Evolutionary conservation across 2,329 filamentous ascomycete species (phyloP).

Genomic region (Penicillium janthinellum): DNA sequence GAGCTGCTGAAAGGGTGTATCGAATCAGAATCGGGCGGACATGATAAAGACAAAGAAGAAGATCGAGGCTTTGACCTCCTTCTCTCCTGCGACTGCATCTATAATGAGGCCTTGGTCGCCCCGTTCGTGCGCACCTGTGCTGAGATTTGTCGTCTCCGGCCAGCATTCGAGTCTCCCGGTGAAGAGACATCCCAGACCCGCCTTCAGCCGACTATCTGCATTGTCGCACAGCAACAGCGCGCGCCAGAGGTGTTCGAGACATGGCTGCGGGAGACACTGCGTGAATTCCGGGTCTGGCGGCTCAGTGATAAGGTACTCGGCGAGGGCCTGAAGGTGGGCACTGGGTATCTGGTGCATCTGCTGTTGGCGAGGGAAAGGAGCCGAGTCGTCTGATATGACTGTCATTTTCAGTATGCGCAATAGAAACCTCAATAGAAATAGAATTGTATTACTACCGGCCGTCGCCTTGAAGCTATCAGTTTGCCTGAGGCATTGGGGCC

Average conservation of each 20-base stretch:
- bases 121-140: conserved; percentile 81
- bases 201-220: conserved; percentile 62
- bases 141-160: conserved; percentile 68
- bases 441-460: not conserved
- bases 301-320: conserved; percentile 66
- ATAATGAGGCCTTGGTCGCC: conserved; percentile 82
- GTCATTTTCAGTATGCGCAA: not conserved
- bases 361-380: conserved; percentile 58
- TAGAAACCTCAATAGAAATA: not conserved
- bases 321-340: conserved; percentile 60
- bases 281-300: conserved; percentile 73
- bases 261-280: conserved; percentile 72
- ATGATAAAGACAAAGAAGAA: conserved; percentile 27
- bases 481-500: not conserved
- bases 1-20: conserved; percentile 41
- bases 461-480: not conserved
- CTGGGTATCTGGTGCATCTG: conserved; percentile 81
- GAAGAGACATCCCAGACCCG: conserved; percentile 16
- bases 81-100: conserved; percentile 90
- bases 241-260: conserved; percentile 80
- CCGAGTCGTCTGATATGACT: not conserved
- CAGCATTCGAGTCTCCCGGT: conserved; percentile 22
- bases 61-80: conserved; percentile 66
- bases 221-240: conserved; percentile 87
- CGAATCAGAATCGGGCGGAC: conserved; percentile 3